These are phyloP conservation scores for Lactifluus pinguis DNA, from an alignment of 768 basidiomycete genomes.

Conservation along the genomic window DNA sequence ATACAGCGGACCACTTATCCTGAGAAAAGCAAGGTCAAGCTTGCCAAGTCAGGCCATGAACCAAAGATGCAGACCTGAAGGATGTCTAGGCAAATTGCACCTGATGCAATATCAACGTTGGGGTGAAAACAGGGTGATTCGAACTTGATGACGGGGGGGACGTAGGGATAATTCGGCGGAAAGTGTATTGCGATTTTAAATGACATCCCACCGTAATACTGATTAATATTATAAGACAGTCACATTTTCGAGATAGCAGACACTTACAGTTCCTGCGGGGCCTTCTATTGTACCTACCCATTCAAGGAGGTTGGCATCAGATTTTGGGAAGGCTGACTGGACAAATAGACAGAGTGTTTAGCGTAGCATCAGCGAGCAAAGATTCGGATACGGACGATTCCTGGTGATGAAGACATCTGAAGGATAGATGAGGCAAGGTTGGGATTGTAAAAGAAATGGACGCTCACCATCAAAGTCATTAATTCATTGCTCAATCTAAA, in stretches of 20 bases:
- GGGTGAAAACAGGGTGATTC: conserved; percentile 89
- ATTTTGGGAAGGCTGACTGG: conserved; percentile 85
- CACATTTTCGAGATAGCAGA: neutral
- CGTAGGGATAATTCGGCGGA: conserved; percentile 83
- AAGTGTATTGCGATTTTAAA: conserved; percentile 83
- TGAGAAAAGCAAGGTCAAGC: conserved; percentile 23
- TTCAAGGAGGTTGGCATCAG: conserved; percentile 79
- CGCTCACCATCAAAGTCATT: conserved; percentile 77
- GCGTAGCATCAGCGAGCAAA: neutral
- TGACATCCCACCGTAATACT: conserved; percentile 72
- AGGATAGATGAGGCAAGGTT: neutral
- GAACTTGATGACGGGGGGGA: conserved; percentile 77
- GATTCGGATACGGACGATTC: conserved; percentile 51
- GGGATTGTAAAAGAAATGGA: neutral
- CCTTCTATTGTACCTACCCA: conserved; percentile 89
- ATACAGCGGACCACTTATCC: conserved; percentile 93
- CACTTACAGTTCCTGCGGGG: conserved; percentile 59
- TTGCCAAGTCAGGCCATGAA: neutral
- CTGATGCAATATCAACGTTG: conserved; percentile 72
- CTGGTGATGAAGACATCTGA: conserved; percentile 84
- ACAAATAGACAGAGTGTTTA: neutral
- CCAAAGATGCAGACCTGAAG: conserved; percentile 47
- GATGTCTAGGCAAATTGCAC: conserved; percentile 82
- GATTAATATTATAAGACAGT: conserved; percentile 5
- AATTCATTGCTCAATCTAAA: conserved; percentile 69